Conservation (phyloP, 352 stramenopile species). For the Thalassiosira hispida region DNA sequence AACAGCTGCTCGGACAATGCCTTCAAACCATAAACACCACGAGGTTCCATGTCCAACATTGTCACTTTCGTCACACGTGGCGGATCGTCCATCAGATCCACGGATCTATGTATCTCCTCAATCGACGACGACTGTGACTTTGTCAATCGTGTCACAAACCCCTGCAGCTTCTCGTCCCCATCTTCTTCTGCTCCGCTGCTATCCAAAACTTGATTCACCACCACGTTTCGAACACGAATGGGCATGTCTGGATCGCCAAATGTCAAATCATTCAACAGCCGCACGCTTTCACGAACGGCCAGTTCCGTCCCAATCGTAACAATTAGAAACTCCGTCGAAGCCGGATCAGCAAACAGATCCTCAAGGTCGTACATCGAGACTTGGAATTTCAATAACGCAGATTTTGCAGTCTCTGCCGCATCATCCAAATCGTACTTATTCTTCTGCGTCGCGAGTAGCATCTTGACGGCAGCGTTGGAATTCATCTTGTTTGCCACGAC, state of each 20-base stretch:
- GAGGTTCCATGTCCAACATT: conserved; percentile 80
- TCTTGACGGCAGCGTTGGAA: conserved; percentile 75
- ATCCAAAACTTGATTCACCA: conserved; percentile 82
- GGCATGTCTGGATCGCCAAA: conserved; percentile 83
- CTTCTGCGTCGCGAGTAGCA: conserved; percentile 62
- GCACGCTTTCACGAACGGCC: conserved; percentile 75
- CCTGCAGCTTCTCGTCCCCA: conserved; percentile 43
- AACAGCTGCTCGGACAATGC: conserved; percentile 53
- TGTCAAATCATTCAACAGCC: conserved; percentile 83
- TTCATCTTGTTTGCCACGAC: conserved; percentile 76
- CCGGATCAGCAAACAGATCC: conserved; percentile 83
- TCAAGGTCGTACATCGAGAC: conserved; percentile 86
- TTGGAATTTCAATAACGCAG: conserved; percentile 78
- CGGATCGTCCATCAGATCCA: conserved; percentile 44
- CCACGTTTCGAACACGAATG: conserved; percentile 79
- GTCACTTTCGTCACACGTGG: conserved; percentile 67
- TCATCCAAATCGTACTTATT: conserved; percentile 65
- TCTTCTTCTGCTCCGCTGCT: conserved; percentile 23
- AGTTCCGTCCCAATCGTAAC: conserved; percentile 88
- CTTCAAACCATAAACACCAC: conserved; percentile 83
- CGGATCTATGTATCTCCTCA: conserved; percentile 17
- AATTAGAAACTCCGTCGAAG: conserved; percentile 87
- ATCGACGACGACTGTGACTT: conserved; percentile 46
- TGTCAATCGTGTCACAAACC: conserved; percentile 33
- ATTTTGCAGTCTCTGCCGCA: conserved; percentile 65